phyloP scores from a whole-genome alignment of 495 filamentous ascomycete species.

The Platismatia glauca region DNA sequence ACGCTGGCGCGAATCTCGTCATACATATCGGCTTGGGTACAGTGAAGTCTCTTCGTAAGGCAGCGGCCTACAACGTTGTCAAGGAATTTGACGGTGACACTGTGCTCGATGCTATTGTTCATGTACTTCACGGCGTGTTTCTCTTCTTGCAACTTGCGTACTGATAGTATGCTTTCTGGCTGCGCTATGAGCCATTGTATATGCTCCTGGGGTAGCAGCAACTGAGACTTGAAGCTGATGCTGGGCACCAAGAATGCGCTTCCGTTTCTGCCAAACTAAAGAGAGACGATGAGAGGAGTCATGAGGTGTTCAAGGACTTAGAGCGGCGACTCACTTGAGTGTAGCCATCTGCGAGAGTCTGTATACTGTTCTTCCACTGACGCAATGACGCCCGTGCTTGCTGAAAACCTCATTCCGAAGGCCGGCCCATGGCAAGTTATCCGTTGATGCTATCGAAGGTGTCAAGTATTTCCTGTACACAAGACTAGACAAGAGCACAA shows the following conservation, averaged over 20 bases:
- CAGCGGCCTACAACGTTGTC: slow-evolving; percentile 3
- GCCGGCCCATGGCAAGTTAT: no score
- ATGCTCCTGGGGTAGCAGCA: slow-evolving; percentile 6
- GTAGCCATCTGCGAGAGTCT: slow-evolving; percentile 3
- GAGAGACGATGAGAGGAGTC: no score
- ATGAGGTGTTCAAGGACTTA: background rate
- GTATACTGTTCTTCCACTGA: background rate
- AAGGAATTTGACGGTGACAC: background rate
- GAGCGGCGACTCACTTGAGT: background rate
- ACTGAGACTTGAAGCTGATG: slow-evolving; percentile 2
- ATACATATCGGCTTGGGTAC: background rate
- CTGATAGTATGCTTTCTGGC: background rate
- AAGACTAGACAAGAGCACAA: no score
- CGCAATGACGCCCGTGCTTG: no score
- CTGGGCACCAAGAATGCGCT: background rate
- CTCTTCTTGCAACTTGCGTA: background rate
- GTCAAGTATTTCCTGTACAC: no score
- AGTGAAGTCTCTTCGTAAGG: slow-evolving; percentile 1
- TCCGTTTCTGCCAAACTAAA: slow-evolving; percentile 1
- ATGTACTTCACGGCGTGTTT: slow-evolving; percentile 1
- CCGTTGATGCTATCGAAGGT: no score
- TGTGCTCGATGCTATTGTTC: background rate
- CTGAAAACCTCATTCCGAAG: no score
- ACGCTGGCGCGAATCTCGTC: slow-evolving; percentile 8
- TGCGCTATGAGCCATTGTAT: slow-evolving; percentile 5